These are phyloP conservation scores for Phytophthora fragariae DNA, from an alignment of 352 stramenopile genomes.

Conservation along the genomic window DNA sequence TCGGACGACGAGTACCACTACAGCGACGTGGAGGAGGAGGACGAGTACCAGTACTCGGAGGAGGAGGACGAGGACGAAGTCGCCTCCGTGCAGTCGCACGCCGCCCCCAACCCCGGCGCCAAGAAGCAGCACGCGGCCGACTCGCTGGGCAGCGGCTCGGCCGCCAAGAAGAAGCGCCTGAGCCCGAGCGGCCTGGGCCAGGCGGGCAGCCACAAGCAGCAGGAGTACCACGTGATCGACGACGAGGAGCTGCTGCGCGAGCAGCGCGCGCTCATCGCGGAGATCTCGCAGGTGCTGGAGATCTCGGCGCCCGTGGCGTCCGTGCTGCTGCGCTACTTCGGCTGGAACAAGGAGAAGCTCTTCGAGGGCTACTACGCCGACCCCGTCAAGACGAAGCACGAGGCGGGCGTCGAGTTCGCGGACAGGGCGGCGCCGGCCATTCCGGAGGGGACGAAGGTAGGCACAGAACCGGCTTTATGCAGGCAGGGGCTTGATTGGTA, in stretches of 20 bases:
- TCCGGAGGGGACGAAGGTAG: conserved; percentile 49
- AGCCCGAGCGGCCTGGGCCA: conserved; percentile 47
- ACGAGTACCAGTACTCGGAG: conserved; percentile 78
- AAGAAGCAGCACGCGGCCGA: conserved; percentile 47
- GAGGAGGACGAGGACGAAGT: conserved; percentile 48
- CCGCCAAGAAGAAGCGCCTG: conserved; percentile 80
- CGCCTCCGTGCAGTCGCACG: conserved; percentile 37
- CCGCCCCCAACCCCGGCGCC: conserved; percentile 16
- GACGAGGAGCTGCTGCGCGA: conserved; percentile 81
- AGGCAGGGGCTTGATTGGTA: too few species aligned
- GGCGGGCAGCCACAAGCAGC: conserved; percentile 30
- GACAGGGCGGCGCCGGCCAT: conserved; percentile 47
- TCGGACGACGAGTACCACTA: conserved; percentile 89
- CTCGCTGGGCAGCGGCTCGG: conserved; percentile 49
- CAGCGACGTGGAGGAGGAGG: conserved; percentile 79
- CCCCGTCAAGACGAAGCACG: conserved; percentile 56
- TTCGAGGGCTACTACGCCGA: conserved; percentile 90
- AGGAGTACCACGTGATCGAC: conserved; percentile 88
- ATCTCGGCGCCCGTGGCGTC: conserved; percentile 63
- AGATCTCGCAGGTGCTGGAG: conserved; percentile 86
- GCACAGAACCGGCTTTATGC: too few species aligned
- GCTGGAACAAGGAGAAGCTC: conserved; percentile 92
- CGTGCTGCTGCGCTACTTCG: conserved; percentile 85
- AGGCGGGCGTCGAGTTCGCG: conserved; percentile 70
- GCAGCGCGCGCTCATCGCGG: conserved; percentile 64